A percentile compares a stretch with the other conserved stretches of the same genome.
Evolutionary conservation across 768 basidiomycete species (phyloP).

Genomic region (Calvatia gigantea): DNA sequence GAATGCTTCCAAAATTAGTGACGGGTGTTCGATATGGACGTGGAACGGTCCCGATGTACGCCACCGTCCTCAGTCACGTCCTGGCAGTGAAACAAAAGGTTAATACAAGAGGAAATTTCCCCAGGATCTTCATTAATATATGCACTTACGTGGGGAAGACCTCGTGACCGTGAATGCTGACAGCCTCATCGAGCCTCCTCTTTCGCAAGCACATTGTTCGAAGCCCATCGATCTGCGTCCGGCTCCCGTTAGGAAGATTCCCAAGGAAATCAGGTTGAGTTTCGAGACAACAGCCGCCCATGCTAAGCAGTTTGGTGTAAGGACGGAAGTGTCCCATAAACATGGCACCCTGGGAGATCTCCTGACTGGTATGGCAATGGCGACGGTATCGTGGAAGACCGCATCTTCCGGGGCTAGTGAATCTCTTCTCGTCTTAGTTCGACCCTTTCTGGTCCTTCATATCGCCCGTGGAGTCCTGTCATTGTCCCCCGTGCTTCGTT

Average conservation of each 20-base stretch:
- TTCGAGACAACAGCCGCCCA: background rate
- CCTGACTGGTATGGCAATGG: slow-evolving; percentile 12
- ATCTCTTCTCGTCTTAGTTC: background rate
- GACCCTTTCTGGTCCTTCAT: background rate
- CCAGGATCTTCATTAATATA: slow-evolving; percentile 7
- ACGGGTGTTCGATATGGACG: slow-evolving; percentile 2
- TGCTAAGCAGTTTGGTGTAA: background rate
- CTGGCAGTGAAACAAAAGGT: background rate
- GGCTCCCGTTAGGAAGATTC: slow-evolving; percentile 7
- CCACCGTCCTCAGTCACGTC: background rate
- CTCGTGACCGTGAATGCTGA: slow-evolving; percentile 2
- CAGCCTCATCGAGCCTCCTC: background rate
- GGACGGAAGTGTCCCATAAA: background rate
- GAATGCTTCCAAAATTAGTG: background rate
- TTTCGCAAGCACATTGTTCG: background rate
- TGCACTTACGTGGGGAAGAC: background rate
- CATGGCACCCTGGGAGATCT: background rate
- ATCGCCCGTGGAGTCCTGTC: background rate
- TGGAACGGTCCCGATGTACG: background rate
- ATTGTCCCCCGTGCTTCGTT: background rate
- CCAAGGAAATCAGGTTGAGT: slow-evolving; percentile 1
- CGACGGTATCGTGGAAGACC: slow-evolving; percentile 23
- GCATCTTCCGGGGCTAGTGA: background rate
- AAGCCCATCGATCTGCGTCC: background rate
- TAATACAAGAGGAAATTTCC: background rate